phyloP scores from a whole-genome alignment of 2,329 filamentous ascomycete species.

The Colletotrichum lentis region DNA sequence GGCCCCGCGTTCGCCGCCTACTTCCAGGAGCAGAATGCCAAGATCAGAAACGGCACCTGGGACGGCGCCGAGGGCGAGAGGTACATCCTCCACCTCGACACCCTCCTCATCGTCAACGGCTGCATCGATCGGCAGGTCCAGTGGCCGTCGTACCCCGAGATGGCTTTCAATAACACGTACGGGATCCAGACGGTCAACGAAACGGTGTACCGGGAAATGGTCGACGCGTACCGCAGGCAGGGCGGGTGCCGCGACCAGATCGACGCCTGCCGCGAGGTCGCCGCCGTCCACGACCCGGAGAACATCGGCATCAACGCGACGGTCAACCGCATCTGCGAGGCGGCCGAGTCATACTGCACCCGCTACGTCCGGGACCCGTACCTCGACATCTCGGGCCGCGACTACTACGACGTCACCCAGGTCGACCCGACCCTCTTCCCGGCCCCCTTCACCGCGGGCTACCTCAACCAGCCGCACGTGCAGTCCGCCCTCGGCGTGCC shows the following conservation, averaged over 20 bases:
- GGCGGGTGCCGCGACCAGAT: slow-evolving; percentile 65
- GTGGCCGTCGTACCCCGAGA: slow-evolving; percentile 46
- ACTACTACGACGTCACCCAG: slow-evolving; percentile 41
- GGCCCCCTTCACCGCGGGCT: slow-evolving; percentile 32
- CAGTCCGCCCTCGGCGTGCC: slow-evolving; percentile 70
- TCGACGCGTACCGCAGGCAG: slow-evolving; percentile 44
- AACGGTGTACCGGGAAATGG: slow-evolving; percentile 44
- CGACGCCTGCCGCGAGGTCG: slow-evolving; percentile 57
- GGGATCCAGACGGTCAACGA: slow-evolving; percentile 46
- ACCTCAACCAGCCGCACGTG: slow-evolving; percentile 47
- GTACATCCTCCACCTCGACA: slow-evolving; percentile 55
- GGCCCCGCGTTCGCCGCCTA: slow-evolving; percentile 65
- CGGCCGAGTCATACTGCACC: slow-evolving; percentile 32
- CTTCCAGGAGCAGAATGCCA: slow-evolving; percentile 64
- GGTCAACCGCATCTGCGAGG: slow-evolving; percentile 39
- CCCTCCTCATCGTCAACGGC: slow-evolving; percentile 65
- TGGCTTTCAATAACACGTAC: slow-evolving; percentile 48
- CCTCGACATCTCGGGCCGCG: slow-evolving; percentile 16
- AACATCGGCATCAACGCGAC: slow-evolving; percentile 43
- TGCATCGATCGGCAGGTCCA: slow-evolving; percentile 58
- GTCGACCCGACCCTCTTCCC: slow-evolving; percentile 38
- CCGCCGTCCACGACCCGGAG: slow-evolving; percentile 36
- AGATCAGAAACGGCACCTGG: slow-evolving; percentile 53
- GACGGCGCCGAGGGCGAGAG: slow-evolving; percentile 48
- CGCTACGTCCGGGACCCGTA: slow-evolving; percentile 35